Base-by-base conservation (phyloP, 2,329 filamentous ascomycete genomes). In the Geosmithia flava region DNA sequence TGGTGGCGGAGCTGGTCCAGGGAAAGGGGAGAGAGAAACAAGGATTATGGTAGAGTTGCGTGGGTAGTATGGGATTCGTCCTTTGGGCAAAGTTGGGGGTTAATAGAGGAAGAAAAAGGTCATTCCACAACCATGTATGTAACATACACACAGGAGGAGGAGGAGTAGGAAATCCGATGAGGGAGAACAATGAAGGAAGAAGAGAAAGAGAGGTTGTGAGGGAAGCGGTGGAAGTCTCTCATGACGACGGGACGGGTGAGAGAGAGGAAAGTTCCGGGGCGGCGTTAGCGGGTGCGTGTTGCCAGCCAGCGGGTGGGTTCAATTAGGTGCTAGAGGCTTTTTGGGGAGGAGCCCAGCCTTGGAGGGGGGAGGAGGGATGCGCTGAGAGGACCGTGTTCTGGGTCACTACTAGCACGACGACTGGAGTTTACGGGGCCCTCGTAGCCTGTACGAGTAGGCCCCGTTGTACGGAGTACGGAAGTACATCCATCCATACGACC, bases 161-260 rank as follows among this genome's bases (percentile, higher is more conserved):
- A 27, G 8, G 23, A 37, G 33, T 7, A 37, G 13, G 33, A 37
- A 44, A 20, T 8, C 7, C 27, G 29, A 37, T 11, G 29, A 45
- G 5, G 44, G 27, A 27, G 13, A 45, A 20, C 20, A 33, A 37
- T 45, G 13, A 41, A 46, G n/a, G 45, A 10, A 41, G 15, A 20
- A n/a, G 20, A 23, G 19, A 30, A 20, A 41, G 20, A 20, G 27
- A 30, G 44, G 20, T 27, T 16, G 33, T 46, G 45, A 41, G 37
- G 30, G 30, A 33, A 27, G 16, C 17, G 23, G 44, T 45, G 44
- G 44, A 45, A 45, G 45, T 27, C 37, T 41, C 45, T 41, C 45
- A 47, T 47, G 45, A 47, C 45, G 45, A 47, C 45, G 30, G 30
- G 43, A 23, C 13, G 13, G 30, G 33, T 20, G 20, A 47, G 45